These are phyloP conservation scores for Plectranthus barbatus DNA, from an alignment of 257 asterid species.

Conservation along the genomic window DNA sequence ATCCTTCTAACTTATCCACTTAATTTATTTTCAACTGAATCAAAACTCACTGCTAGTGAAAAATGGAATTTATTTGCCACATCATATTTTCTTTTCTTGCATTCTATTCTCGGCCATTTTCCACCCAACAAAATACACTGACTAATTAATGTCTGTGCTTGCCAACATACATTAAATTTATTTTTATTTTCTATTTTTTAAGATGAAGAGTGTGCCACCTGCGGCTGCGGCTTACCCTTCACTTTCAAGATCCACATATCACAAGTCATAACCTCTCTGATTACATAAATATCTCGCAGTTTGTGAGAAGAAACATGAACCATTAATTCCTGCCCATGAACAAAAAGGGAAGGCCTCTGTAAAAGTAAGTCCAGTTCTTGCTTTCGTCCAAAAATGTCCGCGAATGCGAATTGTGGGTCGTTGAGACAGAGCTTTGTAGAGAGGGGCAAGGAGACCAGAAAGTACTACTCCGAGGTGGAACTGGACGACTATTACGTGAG, in stretches of 20 bases:
- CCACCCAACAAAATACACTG: not conserved
- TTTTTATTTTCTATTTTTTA: no score
- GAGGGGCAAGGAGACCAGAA: constrained; percentile 45
- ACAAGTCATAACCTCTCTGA: not conserved
- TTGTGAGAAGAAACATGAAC: not conserved
- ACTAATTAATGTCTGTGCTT: no score
- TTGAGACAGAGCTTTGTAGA: constrained; percentile 56
- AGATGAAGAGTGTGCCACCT: no score
- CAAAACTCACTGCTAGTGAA: no score
- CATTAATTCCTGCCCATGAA: not conserved
- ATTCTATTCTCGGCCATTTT: no score
- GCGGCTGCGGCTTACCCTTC: no score
- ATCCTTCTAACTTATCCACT: no score
- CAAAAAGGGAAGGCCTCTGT: not conserved
- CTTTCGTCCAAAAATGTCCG: constrained; percentile 28
- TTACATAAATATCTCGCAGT: not conserved
- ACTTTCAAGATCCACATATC: not conserved
- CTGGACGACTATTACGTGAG: constrained; percentile 17
- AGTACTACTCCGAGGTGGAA: constrained; percentile 43
- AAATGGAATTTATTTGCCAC: not conserved
- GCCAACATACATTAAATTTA: no score
- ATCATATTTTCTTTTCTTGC: no score
- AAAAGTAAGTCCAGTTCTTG: not conserved
- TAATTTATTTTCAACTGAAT: no score
- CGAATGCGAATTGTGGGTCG: constrained; percentile 38